Conservation (phyloP, 306 rosid species). For the Acacia acuminata region DNA sequence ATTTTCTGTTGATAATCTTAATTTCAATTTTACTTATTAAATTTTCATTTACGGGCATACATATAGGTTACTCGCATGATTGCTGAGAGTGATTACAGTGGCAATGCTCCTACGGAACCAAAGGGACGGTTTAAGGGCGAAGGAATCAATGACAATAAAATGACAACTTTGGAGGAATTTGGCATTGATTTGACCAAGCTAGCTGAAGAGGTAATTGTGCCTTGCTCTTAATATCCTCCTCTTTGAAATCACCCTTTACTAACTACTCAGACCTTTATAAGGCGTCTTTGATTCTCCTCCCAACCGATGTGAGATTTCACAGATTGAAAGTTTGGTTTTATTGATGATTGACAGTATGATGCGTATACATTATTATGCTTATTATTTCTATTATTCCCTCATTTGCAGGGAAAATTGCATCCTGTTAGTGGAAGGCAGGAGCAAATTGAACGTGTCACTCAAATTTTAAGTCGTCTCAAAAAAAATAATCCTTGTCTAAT, state of each 20-base stretch:
- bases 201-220: slow-evolving; percentile 77
- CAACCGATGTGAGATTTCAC: too few species aligned
- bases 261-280: too few species aligned
- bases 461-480: slow-evolving; percentile 85
- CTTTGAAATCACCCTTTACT: too few species aligned
- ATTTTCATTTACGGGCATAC: slow-evolving; percentile 21
- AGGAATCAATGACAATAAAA: slow-evolving; percentile 74
- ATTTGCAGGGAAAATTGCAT: slow-evolving; percentile 82
- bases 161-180: slow-evolving; percentile 90
- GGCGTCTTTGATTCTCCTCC: too few species aligned
- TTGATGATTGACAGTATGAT: slow-evolving; percentile 21
- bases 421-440: slow-evolving; percentile 96
- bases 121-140: too few species aligned
- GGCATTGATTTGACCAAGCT: slow-evolving; percentile 95
- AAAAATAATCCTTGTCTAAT: slow-evolving; percentile 96
- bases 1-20: neutral
- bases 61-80: slow-evolving; percentile 94
- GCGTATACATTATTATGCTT: neutral
- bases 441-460: slow-evolving; percentile 93
- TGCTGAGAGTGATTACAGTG: slow-evolving; percentile 94
- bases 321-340: neutral
- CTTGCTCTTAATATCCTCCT: too few species aligned
- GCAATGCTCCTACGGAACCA: slow-evolving; percentile 47
- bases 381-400: slow-evolving; percentile 5
- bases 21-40: neutral